Evolutionary conservation across 116 monocot species (phyloP), one percentile per base, ranked within the genome.

Genomic region (Trichopus zeylanicus): DNA sequence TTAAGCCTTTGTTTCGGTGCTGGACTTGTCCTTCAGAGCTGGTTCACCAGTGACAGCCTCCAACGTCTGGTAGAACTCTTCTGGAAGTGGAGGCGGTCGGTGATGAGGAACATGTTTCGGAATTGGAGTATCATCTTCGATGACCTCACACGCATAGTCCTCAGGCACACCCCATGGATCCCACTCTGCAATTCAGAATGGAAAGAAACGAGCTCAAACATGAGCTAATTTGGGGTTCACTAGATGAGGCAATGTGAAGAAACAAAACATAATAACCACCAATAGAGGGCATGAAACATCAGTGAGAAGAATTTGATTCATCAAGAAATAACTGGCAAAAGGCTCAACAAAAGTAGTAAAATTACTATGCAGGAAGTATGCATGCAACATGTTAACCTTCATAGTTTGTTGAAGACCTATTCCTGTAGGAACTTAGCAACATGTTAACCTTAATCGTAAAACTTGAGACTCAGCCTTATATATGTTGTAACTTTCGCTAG

Each of bases 111-210:
- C 66, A 27, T 88, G 88, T 56, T 74, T 76, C 0, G 88, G 88
- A 48, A 88, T 74, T 3, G 80, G 80, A 8, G 80, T 68, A 42
- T 88, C 77, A 30, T 88, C 83, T 61, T 78, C 80, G 22, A 83
- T 77, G 8, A 88, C 71, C 49, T 88, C 83, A 21, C 83, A 83
- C 59, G 80, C 83, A n/a, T 88, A 88, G 24, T 80, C 83, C 2
- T 79, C 83, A 39, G 88, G 88, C 60, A 88, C 83, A 76, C 83
- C 88, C 88, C 88, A 88, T 21, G 75, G 67, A 61, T 81, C 81
- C 81, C 81, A 81, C 59, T 85, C 85, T 85, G 69, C 70, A 82
- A 46, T 53, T 10, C 25, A 59, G 32, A 48, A 32, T 2, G 4
- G 7, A 49, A 49, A 22, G 23, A 49, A 4, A 49, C 8, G 49